Evolutionary conservation across 75 land plant species (phyloP).

Genomic region (Isoetes taiwanensis): DNA sequence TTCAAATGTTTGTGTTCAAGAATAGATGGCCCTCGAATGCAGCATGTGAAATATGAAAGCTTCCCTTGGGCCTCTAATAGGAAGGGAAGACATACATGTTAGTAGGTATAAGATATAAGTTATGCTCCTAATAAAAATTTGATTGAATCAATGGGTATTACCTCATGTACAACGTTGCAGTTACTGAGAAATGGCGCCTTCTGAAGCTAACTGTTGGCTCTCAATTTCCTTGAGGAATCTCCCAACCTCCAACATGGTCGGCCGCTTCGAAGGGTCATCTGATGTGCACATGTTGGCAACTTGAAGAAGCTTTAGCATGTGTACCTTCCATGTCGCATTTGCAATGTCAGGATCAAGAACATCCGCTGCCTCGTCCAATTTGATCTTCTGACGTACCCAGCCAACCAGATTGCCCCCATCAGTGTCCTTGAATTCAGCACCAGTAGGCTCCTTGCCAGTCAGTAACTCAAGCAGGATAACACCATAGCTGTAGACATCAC

Average conservation of each 20-base stretch:
- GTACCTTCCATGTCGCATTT: slow-evolving; percentile 19
- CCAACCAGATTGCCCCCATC: slow-evolving; percentile 68
- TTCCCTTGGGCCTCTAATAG: no score
- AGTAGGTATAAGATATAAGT: no score
- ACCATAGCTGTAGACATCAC: slow-evolving; percentile 31
- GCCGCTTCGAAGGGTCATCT: slow-evolving; percentile 19
- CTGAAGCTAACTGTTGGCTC: no score
- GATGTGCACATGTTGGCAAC: slow-evolving; percentile 19
- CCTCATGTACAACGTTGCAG: no score
- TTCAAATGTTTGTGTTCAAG: no score
- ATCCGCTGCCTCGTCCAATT: slow-evolving; percentile 21
- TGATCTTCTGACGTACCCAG: slow-evolving; percentile 45
- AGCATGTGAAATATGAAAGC: no score
- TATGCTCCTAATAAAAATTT: no score
- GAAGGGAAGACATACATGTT: no score
- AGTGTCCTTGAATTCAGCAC: slow-evolving; percentile 38
- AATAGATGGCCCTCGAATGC: no score
- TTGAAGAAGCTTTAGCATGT: slow-evolving; percentile 12
- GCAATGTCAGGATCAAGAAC: slow-evolving; percentile 29
- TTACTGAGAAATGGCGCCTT: no score
- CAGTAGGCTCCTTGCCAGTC: slow-evolving; percentile 57
- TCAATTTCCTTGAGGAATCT: slow-evolving; percentile 28
- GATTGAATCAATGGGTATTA: no score
- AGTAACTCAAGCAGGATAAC: slow-evolving; percentile 41
- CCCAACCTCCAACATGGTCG: slow-evolving; percentile 19